A percentile compares a stretch with the other conserved stretches of the same genome.
These are phyloP conservation scores for Mycosphaerella arachidis DNA, from an alignment of 2,329 filamentous ascomycete species.

Conservation along the genomic window DNA sequence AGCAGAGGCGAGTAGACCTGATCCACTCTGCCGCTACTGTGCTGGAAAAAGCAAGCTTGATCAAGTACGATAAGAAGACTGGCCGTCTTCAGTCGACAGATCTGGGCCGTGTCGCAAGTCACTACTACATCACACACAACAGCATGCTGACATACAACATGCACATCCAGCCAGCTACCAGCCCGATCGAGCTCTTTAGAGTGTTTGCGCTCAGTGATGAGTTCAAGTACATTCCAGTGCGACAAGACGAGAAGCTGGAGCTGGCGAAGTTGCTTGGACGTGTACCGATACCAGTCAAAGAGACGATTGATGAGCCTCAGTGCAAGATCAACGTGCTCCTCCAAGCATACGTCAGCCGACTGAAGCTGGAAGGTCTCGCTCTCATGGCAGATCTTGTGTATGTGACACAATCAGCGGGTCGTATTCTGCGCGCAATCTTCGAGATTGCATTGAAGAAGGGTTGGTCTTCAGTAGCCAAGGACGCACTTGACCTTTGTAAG, in stretches of 20 bases:
- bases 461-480: constrained; percentile 89
- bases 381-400: constrained; percentile 99
- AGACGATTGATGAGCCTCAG: constrained; percentile 92
- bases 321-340: constrained; percentile 97
- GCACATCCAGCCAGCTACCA: constrained; percentile 87
- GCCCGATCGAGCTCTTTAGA: constrained; percentile 91
- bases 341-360: constrained; percentile 91
- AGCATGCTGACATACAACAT: constrained; percentile 98
- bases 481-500: constrained; percentile 90
- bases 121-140: constrained; percentile 95
- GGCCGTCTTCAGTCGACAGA: constrained; percentile 88
- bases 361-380: constrained; percentile 89
- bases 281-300: constrained; percentile 94
- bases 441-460: constrained; percentile 97
- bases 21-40: constrained; percentile 89
- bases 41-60: constrained; percentile 78
- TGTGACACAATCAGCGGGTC: constrained; percentile 93
- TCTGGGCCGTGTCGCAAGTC: constrained; percentile 89
- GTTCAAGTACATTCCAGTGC: constrained; percentile 98
- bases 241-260: constrained; percentile 96
- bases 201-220: constrained; percentile 94
- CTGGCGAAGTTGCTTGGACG: constrained; percentile 83
- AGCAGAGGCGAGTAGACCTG: constrained; percentile 96
- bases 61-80: constrained; percentile 93
- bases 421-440: constrained; percentile 91